Evolutionary conservation across 2,329 filamentous ascomycete species (phyloP), one percentile per base, ranked within the genome.

Genomic region (Botrytis sinoallii): DNA sequence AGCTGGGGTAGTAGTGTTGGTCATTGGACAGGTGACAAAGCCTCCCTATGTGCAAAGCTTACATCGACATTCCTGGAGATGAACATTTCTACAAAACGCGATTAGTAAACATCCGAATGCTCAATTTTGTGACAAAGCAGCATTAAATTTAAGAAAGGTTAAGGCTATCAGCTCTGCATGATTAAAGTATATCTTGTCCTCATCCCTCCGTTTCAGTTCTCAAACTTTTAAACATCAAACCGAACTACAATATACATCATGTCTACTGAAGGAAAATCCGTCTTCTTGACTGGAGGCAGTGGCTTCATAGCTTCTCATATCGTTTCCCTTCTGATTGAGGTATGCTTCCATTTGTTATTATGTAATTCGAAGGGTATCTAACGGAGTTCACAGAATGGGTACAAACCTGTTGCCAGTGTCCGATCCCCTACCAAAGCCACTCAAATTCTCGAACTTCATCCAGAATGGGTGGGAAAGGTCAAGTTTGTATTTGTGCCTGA

Each of bases 401-500:
- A 75, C 57, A 40, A 73, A n/a, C 55, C 63, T 40, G 71, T 59
- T 29, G 75, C 83, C 1, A 86, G 84, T 4, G 83, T 83, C 7
- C 81, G 85, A 22, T 83, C 83, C 0, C 74, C 82, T 9, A 81
- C 81, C 29, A 87, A 87, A 73, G 85, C 84, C 4, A 74, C 81
- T 2, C 78, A 80, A 1, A 82, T 86, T 40, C 71, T 84, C n/a
- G 75, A 82, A 3, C 82, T 83, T 0, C 79, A 85, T 25, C 78
- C 80, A 0, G 78, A 80, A 35, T 77, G 85, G 12, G 71, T 70
- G 38, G 71, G 71, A 35, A 75, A 72, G 32, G 68, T 76, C 16
- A 35, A 57, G 6, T 82, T 83, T 4, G 85, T 83, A 64, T 83
- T 80, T 52, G 91, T 95, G 25, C 85, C 88, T 59, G 92, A 96